phyloP scores from a whole-genome alignment of 768 basidiomycete species.

The Lactifluus subvellereus region DNA sequence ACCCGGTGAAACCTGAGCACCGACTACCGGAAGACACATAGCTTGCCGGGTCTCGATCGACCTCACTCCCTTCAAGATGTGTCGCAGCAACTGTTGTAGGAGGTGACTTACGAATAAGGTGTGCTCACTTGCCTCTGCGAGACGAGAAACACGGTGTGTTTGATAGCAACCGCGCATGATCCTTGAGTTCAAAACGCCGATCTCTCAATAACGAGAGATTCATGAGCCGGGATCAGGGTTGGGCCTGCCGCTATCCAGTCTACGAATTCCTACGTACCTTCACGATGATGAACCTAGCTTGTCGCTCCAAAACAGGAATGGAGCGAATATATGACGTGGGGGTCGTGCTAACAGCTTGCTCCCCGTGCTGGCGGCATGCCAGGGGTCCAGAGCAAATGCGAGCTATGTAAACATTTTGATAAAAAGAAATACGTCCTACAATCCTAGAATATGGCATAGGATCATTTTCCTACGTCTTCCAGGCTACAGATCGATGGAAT shows the following conservation, averaged over 20 bases:
- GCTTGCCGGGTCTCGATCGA: neutral
- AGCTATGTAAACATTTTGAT: neutral
- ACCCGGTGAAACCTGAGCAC: neutral
- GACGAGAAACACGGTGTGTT: neutral
- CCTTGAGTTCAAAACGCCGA: neutral
- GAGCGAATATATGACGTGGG: neutral
- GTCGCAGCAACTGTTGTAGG: neutral
- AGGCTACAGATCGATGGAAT: neutral
- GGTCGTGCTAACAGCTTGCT: neutral
- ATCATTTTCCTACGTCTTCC: neutral
- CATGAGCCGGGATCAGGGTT: neutral
- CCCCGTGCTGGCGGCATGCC: neutral
- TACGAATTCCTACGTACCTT: neutral
- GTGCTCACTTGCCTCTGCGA: neutral
- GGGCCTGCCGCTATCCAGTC: neutral
- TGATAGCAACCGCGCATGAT: neutral
- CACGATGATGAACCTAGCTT: neutral
- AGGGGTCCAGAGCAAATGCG: neutral
- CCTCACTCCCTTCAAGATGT: neutral
- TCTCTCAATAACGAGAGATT: neutral
- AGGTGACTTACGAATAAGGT: neutral
- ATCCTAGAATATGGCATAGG: neutral
- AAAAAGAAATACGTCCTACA: neutral
- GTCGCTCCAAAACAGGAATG: neutral
- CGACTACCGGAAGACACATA: neutral